Percentiles rank a stretch among this genome's conserved stretches.
These are phyloP conservation scores for Apiosordaria backusii DNA, from an alignment of 495 filamentous ascomycete species.

Conservation along the genomic window DNA sequence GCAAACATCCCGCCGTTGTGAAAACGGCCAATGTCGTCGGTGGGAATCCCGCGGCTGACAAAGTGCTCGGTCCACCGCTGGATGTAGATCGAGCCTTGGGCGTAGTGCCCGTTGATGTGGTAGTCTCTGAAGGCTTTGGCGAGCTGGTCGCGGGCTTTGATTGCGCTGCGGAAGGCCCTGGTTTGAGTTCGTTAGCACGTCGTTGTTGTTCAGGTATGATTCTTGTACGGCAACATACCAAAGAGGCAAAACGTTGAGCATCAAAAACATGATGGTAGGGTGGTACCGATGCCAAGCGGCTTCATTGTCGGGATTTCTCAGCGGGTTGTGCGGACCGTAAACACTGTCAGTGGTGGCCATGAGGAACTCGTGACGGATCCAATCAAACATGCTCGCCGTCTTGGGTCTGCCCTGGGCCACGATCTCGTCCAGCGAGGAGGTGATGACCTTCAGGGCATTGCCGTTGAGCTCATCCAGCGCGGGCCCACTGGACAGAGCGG, in stretches of 20 bases:
- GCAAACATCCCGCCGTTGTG: conserved; percentile 19
- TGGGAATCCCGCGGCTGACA: conserved; percentile 12
- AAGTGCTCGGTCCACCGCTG: conserved; percentile 23
- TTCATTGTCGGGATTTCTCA: conserved; percentile 18
- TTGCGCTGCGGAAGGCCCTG: conserved; percentile 13
- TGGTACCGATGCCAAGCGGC: conserved; percentile 11
- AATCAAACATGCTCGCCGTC: conserved; percentile 12
- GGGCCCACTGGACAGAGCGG: conserved; percentile 14
- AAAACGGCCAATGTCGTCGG: conserved; percentile 26
- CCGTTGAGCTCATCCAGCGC: conserved; percentile 25
- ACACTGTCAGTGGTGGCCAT: conserved; percentile 20
- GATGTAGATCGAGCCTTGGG: conserved; percentile 22
- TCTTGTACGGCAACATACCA: background rate
- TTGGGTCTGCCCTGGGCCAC: background rate
- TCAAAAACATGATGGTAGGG: conserved; percentile 15
- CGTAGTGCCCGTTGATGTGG: conserved; percentile 17
- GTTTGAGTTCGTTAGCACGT: background rate
- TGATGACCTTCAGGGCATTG: conserved; percentile 17
- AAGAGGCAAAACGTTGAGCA: conserved; percentile 18
- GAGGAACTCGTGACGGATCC: conserved; percentile 19
- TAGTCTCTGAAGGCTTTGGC: conserved; percentile 22
- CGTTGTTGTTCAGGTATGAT: no score
- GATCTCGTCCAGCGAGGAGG: conserved; percentile 8
- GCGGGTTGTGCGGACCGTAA: conserved; percentile 24
- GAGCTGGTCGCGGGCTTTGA: conserved; percentile 18